phyloP scores from a whole-genome alignment of 2,329 filamentous ascomycete species.

The Aureobasidium sp. region DNA sequence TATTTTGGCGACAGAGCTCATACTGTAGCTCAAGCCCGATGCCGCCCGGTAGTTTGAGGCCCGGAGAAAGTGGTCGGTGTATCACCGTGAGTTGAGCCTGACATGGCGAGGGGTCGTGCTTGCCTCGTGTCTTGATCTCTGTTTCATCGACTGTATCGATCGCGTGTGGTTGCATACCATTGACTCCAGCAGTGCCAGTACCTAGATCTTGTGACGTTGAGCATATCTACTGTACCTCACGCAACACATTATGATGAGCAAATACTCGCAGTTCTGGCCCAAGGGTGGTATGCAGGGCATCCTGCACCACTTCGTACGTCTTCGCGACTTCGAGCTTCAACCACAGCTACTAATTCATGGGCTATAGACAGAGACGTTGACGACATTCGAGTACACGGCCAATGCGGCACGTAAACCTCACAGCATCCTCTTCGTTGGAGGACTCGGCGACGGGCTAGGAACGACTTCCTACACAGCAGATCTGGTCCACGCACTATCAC shows the following conservation, averaged over 20 bases:
- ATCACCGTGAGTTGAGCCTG: neutral
- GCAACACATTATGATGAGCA: conserved; percentile 8
- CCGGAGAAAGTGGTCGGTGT: neutral
- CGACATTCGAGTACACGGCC: conserved; percentile 35
- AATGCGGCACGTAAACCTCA: conserved; percentile 23
- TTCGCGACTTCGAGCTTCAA: neutral
- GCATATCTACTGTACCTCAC: neutral
- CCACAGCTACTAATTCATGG: neutral
- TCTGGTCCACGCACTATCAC: conserved; percentile 21
- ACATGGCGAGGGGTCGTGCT: neutral
- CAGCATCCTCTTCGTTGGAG: conserved; percentile 24
- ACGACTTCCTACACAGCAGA: conserved; percentile 23
- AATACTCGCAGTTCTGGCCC: conserved; percentile 25
- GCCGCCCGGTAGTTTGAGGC: neutral
- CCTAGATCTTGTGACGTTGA: neutral
- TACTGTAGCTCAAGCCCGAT: conserved; percentile 1
- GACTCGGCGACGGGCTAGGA: conserved; percentile 24
- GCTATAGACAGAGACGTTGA: conserved; percentile 33
- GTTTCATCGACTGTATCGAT: neutral
- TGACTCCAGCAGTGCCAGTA: neutral
- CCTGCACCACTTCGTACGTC: conserved; percentile 26
- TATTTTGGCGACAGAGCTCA: neutral
- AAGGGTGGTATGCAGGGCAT: conserved; percentile 24
- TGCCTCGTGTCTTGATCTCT: neutral
- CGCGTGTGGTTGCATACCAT: neutral